phyloP scores from a whole-genome alignment of 306 rosid genomes.

The Dalbergia cultrata region DNA sequence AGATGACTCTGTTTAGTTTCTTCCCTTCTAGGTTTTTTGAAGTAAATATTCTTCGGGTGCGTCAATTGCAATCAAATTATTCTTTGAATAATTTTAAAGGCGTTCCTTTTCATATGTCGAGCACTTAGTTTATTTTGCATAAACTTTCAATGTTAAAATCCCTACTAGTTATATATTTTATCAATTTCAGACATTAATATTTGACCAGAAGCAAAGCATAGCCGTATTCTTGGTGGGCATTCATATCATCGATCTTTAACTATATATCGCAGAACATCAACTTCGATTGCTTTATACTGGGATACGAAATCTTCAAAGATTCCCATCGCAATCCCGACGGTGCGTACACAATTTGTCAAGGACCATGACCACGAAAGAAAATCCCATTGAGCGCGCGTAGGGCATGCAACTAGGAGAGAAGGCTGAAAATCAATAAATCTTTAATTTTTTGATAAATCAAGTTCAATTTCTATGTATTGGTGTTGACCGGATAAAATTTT shows the following conservation, averaged over 20 bases:
- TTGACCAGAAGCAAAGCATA: background rate
- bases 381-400: background rate
- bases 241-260: background rate
- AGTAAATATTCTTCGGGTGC: background rate
- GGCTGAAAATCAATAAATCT: no score
- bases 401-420: background rate
- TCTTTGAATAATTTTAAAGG: no score
- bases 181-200: background rate
- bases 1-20: background rate
- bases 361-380: background rate
- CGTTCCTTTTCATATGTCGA: background rate
- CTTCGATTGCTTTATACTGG: background rate
- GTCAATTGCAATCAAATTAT: background rate
- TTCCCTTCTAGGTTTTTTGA: background rate
- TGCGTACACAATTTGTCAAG: background rate
- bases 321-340: conserved; percentile 3
- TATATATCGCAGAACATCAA: conserved; percentile 39
- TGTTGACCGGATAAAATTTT: no score
- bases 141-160: background rate
- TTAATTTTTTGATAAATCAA: no score
- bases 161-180: background rate
- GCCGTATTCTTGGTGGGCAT: conserved; percentile 14
- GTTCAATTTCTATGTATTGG: no score
- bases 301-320: conserved; percentile 38
- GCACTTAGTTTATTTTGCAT: no score